Evolutionary conservation across 371 early-diverging fungal species (phyloP).

Genomic region (Mortierella sp.): DNA sequence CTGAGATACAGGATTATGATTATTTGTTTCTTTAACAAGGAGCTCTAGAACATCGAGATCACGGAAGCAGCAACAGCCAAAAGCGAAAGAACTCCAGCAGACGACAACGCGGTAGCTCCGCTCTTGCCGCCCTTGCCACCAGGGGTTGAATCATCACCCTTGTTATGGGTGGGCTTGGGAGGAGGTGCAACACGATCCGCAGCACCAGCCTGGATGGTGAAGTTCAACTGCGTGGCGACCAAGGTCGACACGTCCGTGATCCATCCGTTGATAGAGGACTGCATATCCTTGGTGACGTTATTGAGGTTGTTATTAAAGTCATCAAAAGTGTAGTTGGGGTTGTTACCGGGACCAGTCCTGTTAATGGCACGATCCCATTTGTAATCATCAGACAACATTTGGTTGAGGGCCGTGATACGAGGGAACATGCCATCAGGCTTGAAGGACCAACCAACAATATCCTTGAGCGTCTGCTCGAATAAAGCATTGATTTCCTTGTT

Average conservation of each 20-base stretch:
- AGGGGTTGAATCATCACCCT: background rate
- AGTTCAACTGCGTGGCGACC: constrained; percentile 15
- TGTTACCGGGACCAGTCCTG: constrained; percentile 14
- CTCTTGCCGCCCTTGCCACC: background rate
- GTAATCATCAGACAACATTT: constrained; percentile 60
- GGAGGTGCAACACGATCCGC: constrained; percentile 14
- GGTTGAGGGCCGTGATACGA: constrained; percentile 56
- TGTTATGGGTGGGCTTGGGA: constrained; percentile 14
- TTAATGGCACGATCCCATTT: constrained; percentile 57
- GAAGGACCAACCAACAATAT: constrained; percentile 18
- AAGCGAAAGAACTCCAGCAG: background rate
- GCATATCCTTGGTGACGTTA: constrained; percentile 18
- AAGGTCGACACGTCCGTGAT: constrained; percentile 3
- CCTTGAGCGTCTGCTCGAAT: constrained; percentile 21
- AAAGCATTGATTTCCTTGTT: constrained; percentile 23
- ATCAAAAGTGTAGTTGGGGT: constrained; percentile 44
- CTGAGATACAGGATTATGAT: no score
- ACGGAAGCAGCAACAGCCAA: background rate
- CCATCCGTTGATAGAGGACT: constrained; percentile 3
- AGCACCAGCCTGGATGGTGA: constrained; percentile 10
- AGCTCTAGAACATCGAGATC: no score
- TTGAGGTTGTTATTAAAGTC: constrained; percentile 57
- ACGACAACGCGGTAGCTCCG: background rate
- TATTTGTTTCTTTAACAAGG: no score
- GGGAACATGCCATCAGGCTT: constrained; percentile 23